phyloP scores from a whole-genome alignment of 176 grass and related monocot genomes.

The Chrysopogon serrulatus region DNA sequence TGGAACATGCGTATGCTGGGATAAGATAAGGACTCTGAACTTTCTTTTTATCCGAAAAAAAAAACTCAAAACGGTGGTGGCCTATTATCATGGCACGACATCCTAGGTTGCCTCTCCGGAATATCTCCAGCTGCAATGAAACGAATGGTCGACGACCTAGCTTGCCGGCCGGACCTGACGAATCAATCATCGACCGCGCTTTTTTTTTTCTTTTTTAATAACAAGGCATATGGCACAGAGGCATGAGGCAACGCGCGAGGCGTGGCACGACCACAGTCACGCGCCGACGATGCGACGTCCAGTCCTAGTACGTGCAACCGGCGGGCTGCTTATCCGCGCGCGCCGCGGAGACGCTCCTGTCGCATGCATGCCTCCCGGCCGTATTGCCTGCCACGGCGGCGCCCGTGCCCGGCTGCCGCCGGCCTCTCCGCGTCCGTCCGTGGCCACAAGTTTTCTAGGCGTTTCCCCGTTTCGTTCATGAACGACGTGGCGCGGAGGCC shows the following conservation, averaged over 20 bases:
- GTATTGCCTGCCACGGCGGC: neutral
- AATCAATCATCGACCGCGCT: too few species aligned
- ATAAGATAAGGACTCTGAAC: neutral
- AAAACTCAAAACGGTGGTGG: neutral
- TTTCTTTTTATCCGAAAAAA: neutral
- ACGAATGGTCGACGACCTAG: neutral
- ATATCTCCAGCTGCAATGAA: neutral
- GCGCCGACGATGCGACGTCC: too few species aligned
- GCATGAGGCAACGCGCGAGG: too few species aligned
- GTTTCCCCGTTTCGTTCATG: neutral
- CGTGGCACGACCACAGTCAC: too few species aligned
- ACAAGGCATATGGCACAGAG: too few species aligned
- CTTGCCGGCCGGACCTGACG: too few species aligned
- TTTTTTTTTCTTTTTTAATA: too few species aligned
- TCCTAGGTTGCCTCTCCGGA: neutral
- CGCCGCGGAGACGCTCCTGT: too few species aligned
- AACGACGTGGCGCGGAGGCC: too few species aligned
- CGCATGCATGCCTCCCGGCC: too few species aligned
- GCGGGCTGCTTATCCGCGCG: too few species aligned
- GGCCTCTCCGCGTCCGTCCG: neutral
- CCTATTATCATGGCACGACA: neutral
- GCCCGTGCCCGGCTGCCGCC: neutral
- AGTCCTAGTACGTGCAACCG: too few species aligned
- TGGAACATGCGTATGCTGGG: neutral
- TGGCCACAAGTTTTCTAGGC: conserved; percentile 16